Evolutionary conservation across 2,329 filamentous ascomycete species (phyloP).

Genomic region (Phaeomoniella chlamydospora): DNA sequence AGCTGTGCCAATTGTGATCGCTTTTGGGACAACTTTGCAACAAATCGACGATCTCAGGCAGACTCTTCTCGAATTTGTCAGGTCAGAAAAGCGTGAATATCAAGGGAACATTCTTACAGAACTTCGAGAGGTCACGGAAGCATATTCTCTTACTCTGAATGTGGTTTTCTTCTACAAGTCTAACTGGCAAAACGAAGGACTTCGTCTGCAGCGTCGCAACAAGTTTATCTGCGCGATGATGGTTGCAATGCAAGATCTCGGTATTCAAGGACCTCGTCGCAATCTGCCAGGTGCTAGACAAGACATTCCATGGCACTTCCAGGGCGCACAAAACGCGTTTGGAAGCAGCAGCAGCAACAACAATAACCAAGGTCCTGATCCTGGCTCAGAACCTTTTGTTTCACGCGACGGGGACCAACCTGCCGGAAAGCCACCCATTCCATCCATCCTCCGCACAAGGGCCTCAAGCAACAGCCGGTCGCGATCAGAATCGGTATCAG

Average conservation of each 20-base stretch:
- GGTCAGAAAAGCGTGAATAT: slow-evolving; percentile 77
- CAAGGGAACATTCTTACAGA: slow-evolving; percentile 77
- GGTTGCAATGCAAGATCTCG: slow-evolving; percentile 66
- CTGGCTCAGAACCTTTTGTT: slow-evolving; percentile 12
- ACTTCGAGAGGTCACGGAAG: slow-evolving; percentile 63
- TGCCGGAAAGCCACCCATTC: slow-evolving; percentile 15
- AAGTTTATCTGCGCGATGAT: slow-evolving; percentile 89
- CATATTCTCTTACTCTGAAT: slow-evolving; percentile 76
- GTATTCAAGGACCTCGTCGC: slow-evolving; percentile 71
- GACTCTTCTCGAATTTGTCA: slow-evolving; percentile 70
- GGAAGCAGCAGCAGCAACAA: slow-evolving; percentile 26
- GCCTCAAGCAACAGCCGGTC: slow-evolving; percentile 26
- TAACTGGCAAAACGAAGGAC: slow-evolving; percentile 87
- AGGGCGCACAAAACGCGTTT: slow-evolving; percentile 30
- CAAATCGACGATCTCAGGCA: slow-evolving; percentile 72
- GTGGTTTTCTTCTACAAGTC: slow-evolving; percentile 96
- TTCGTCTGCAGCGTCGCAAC: slow-evolving; percentile 81
- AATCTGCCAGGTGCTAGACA: slow-evolving; percentile 54
- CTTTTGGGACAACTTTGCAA: slow-evolving; percentile 72
- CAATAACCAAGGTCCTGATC: slow-evolving; percentile 23
- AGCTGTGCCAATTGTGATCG: slow-evolving; percentile 68
- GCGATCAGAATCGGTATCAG: slow-evolving; percentile 42
- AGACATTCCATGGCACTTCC: slow-evolving; percentile 52
- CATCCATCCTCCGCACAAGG: slow-evolving; percentile 41
- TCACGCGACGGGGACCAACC: no score